Base-by-base conservation (phyloP, 1,139 yeast genomes). In the Blastobotrys petasosporus region DNA sequence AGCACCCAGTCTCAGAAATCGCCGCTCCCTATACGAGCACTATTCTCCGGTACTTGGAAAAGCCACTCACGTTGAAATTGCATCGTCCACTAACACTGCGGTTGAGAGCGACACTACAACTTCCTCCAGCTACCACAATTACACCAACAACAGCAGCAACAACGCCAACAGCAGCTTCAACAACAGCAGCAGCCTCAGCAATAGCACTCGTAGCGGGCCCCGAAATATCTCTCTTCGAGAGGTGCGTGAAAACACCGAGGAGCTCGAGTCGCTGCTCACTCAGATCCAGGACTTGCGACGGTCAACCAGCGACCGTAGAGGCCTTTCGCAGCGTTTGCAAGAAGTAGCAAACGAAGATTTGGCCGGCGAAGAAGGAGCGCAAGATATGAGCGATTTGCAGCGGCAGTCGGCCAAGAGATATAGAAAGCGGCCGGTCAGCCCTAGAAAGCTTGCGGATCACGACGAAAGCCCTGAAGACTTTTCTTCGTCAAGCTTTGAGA, bases 1-100 rank as follows among this genome's bases (percentile, higher is more conserved):
- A 37, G 41, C 47, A 16, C 47, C 53, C 5, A 33, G 45, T 6
- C 42, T 46, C 9, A 32, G 28, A 23, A 44, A 42, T 13, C 23
- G 39, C 13, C 37, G 45, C 37, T 55, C 58, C 15, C 34, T 55
- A 11, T 51, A 50, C 46, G 49, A 51, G 2, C 55, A 50, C 30
- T 57, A 57, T 37, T 57, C 60, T n/a, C 60, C 61, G 5, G 46
- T 56, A n/a, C 50, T 57, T 12, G 61, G 56, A 36, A 58, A 57
- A 36, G 59, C 56, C 11, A 55, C 57, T 2, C 53, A 55, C 12
- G 52, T 55, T 10, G 47, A 45, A 23, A 40, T 50, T 34, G 35
- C 52, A 8, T 41, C 46, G 10, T 25, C 48, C 11, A 28, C 44
- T 3, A 44, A 28, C 34, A 42, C 45, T 20, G 40, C 39, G 15